Conservation (phyloP, 1,284 basidiomycete genomes). For the Irpex rosettiformis region DNA sequence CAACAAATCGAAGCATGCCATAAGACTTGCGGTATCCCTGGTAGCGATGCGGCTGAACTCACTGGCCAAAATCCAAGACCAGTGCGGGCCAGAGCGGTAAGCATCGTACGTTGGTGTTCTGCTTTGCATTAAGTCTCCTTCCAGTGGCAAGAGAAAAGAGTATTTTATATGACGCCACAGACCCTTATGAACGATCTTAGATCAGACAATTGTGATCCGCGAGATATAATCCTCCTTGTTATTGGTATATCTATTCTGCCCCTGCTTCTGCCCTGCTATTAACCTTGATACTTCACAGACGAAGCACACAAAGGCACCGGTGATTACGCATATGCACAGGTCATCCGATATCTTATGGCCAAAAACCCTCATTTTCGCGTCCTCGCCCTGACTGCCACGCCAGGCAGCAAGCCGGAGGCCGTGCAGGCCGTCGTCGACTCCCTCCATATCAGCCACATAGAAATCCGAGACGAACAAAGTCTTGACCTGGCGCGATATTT, state of each 20-base stretch:
- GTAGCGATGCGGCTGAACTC: constrained; percentile 81
- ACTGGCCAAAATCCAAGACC: constrained; percentile 68
- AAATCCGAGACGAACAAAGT: constrained; percentile 91
- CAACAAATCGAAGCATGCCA: constrained; percentile 97
- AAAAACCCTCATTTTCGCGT: constrained; percentile 94
- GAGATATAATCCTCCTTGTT: constrained; percentile 80
- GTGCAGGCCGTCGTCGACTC: constrained; percentile 93
- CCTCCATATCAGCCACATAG: constrained; percentile 95
- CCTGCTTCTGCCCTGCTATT: neutral
- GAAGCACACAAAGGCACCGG: constrained; percentile 96
- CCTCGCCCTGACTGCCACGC: constrained; percentile 93
- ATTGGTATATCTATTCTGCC: constrained; percentile 49
- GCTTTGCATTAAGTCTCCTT: neutral
- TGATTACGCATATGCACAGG: constrained; percentile 89
- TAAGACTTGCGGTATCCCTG: constrained; percentile 90
- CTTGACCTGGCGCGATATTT: constrained; percentile 87
- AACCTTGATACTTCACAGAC: constrained; percentile 46
- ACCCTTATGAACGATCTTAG: constrained; percentile 89
- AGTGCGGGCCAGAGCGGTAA: constrained; percentile 59
- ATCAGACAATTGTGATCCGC: constrained; percentile 71
- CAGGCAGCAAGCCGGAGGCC: constrained; percentile 81
- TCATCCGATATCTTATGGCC: constrained; percentile 88
- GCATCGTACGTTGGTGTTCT: constrained; percentile 21
- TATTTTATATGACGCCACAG: constrained; percentile 99
- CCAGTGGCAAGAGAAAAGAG: constrained; percentile 82